These are phyloP conservation scores for Albugo candida DNA, from an alignment of 352 stramenopile genomes.

Conservation along the genomic window DNA sequence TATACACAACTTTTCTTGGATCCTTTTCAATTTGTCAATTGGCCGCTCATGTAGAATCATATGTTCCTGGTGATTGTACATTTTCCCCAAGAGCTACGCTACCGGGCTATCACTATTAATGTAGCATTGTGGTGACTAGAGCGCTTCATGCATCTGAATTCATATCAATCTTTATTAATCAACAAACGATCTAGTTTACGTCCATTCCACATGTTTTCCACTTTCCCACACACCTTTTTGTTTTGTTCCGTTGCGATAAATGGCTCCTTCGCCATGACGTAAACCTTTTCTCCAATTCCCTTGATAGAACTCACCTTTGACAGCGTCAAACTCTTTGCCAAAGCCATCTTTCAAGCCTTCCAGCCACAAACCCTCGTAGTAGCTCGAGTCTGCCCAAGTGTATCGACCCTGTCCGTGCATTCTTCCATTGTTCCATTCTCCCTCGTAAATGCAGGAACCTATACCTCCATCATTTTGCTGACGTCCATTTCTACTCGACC, in stretches of 20 bases:
- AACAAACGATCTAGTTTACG: neutral
- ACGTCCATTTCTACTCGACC: conserved; percentile 3
- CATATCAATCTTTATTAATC: too few relatives aligned
- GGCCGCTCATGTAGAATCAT: conserved; percentile 25
- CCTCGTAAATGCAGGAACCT: conserved; percentile 21
- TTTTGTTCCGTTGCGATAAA: conserved; percentile 21
- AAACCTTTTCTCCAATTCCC: conserved; percentile 29
- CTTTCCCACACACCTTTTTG: conserved; percentile 37
- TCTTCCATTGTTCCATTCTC: conserved; percentile 31
- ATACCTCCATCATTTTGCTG: neutral
- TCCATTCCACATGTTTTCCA: conserved; percentile 42
- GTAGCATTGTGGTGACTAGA: too few relatives aligned
- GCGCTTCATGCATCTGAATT: too few relatives aligned
- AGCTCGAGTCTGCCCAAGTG: conserved; percentile 27
- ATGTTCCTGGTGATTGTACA: conserved; percentile 13
- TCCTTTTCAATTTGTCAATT: conserved; percentile 30
- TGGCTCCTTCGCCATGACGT: conserved; percentile 30
- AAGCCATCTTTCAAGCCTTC: conserved; percentile 33
- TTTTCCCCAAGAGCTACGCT: conserved; percentile 17
- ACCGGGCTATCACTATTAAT: conserved; percentile 10
- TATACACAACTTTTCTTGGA: conserved; percentile 15
- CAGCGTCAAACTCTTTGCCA: conserved; percentile 21
- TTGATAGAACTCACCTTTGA: conserved; percentile 31
- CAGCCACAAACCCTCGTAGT: conserved; percentile 45
- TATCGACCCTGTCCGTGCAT: conserved; percentile 58